Base-by-base conservation (phyloP, 2,329 filamentous ascomycete species). In the Cercospora beticola region DNA sequence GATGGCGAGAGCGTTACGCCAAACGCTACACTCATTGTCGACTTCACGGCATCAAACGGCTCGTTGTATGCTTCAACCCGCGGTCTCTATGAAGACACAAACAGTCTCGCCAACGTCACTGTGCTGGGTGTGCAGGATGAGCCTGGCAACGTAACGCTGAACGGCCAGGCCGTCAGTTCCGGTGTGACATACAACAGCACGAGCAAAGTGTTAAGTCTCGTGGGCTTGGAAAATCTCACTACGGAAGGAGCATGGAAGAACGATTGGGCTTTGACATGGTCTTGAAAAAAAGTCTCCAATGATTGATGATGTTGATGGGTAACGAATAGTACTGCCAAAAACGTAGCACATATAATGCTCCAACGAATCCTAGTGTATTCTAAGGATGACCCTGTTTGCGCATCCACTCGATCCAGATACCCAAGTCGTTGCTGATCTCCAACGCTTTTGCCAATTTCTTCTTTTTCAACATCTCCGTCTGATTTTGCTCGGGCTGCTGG, bases 1-100 rank as follows among this genome's bases (percentile, higher is more conserved):
- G 92, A 94, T 73, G 91, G 92, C 1, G 89, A 90, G 79, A 91
- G 88, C 65, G 67, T 92, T 7, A 74, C 78, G 36, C 89, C 86
- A 0, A 81, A 85, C 12, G 81, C 83, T 0, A 89, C 84, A 0
- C 82, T 88, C 5, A 83, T 82, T 68, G 84, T 92, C 26, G 76
- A 77, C 56, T 72, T 78, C 62, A 79, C 80, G 0, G 83, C 82
- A 0, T 78, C 79, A 0, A 76, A 79, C 8, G 82, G 81, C 0
- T 82, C 81, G 6, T 76, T 91, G 1, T 83, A 81, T 31, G 85
- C 85, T 0, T 80, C 77, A 1, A 81, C 83, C 0, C 73, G 78
- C 0, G 89, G 89, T 0, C 77, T 77, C 3, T 91, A 84, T 76
- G 74, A 80, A 7, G 88, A 90, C 68, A 79, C 76, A 0, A 89